Evolutionary conservation across 2,329 filamentous ascomycete species (phyloP), one percentile per base, ranked within the genome.

Genomic region (Lojkania enalia): DNA sequence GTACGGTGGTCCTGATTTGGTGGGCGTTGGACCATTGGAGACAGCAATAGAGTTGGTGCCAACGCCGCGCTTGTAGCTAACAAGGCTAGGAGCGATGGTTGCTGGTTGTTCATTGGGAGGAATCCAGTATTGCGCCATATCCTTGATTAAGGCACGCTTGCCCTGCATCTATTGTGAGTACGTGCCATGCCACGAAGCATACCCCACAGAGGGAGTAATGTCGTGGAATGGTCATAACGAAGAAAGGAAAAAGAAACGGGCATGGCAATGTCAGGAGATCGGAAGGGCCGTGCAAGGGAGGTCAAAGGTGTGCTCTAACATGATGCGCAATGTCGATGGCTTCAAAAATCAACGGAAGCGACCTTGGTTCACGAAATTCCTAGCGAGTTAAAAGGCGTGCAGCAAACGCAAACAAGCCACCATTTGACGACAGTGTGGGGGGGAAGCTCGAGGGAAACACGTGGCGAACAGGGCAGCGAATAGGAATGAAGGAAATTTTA

Each of bases 121-220:
- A 53, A 95, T 78, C 55, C 96, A 78, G 71, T 97, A 97, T 72
- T 96, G 87, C 44, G 88, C 86, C 75, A 97, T 99, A 71, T 97
- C 94, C 72, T 99, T 99, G 80, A 99, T 94, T 75, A 97, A 96
- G 60, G 95, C 76, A 58, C 92, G 88, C 76, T 95, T 96, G 61
- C 85, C 87, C 88, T 95, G 58, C 51, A 15, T 12, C 7, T 14
- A 6, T 35, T 21, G 57, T 67, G 43, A 69, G 64, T 43, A 47
- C 46, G 48, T 39, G 46, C 39, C 39, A 38, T 39, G 9, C 1
- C 27, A 33, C 14, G 30, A 33, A 15, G 11, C 6, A 33, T 9
- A 15, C 7, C 40, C 39, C 21, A 40, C 15, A 14, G 35, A 27
- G 23, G 31, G 21, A 33, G 20, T 35, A 32, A 33, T 38, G 37